These are phyloP conservation scores for Pichia sporocuriosa DNA, from an alignment of 805 yeast genomes.

Conservation along the genomic window DNA sequence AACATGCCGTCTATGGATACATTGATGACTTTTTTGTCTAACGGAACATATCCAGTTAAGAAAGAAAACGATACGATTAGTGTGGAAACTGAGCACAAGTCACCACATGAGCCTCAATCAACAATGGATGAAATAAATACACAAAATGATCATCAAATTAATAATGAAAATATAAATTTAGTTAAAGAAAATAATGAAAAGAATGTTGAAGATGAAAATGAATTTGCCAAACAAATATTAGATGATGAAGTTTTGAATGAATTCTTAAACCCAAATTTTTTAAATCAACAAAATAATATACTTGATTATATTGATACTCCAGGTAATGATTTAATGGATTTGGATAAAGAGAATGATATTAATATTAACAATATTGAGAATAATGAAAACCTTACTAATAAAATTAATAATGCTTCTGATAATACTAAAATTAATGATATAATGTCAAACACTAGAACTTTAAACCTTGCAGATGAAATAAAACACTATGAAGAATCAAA, in stretches of 20 bases:
- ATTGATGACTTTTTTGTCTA: constrained; percentile 6
- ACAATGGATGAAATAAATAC: too few relatives aligned
- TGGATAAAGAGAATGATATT: neutral
- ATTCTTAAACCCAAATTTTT: constrained; percentile 47
- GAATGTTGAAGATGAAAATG: neutral
- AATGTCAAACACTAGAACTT: too few relatives aligned
- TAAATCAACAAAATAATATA: constrained; percentile 15
- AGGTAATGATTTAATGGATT: neutral
- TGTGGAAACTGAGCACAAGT: neutral
- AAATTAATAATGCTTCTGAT: neutral
- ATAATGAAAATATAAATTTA: too few relatives aligned
- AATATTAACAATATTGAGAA: constrained; percentile 1
- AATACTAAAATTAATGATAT: neutral
- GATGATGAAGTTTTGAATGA: constrained; percentile 51
- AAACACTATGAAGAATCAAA: constrained; percentile 38
- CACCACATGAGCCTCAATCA: neutral
- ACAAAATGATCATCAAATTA: neutral
- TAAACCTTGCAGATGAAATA: constrained; percentile 21
- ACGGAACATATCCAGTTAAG: constrained; percentile 1
- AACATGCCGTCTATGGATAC: constrained; percentile 12
- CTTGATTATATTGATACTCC: neutral
- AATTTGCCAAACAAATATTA: constrained; percentile 6
- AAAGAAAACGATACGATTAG: neutral
- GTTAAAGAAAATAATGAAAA: too few relatives aligned
- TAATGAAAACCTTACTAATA: neutral